Conservation (phyloP, 768 basidiomycete species). For the Scleroderma bovista region DNA sequence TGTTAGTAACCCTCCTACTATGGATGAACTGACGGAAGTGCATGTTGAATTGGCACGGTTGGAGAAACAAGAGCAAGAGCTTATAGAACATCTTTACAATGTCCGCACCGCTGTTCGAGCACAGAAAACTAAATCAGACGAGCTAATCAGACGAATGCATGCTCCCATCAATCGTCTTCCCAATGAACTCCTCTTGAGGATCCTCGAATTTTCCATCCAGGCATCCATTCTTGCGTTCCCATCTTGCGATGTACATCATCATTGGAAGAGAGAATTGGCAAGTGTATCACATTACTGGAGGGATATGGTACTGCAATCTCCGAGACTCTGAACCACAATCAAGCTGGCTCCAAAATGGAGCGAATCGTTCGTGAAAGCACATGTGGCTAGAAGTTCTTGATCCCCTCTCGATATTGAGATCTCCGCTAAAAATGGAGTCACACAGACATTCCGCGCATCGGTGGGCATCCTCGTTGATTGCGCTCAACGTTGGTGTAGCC, state of each 20-base stretch:
- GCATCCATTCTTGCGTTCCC: neutral
- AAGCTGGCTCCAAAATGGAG: neutral
- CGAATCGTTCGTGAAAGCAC: neutral
- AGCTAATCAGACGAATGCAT: neutral
- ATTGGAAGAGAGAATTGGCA: neutral
- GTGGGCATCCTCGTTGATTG: neutral
- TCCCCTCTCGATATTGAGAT: neutral
- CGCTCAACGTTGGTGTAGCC: neutral
- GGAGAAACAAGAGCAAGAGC: neutral
- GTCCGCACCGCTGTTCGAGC: neutral
- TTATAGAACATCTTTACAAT: neutral
- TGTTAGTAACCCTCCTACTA: no score
- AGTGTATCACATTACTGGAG: neutral
- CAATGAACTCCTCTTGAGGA: neutral
- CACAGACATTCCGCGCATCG: neutral
- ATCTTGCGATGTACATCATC: neutral
- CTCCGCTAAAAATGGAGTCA: neutral
- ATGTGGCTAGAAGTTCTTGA: neutral
- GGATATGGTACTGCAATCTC: neutral
- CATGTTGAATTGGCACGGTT: neutral
- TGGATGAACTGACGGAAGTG: neutral
- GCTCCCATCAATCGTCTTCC: neutral
- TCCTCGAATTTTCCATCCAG: neutral
- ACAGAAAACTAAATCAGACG: neutral
- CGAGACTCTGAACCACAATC: neutral